phyloP scores from a whole-genome alignment of 305 asterid genomes.

The Rubia occidens region DNA sequence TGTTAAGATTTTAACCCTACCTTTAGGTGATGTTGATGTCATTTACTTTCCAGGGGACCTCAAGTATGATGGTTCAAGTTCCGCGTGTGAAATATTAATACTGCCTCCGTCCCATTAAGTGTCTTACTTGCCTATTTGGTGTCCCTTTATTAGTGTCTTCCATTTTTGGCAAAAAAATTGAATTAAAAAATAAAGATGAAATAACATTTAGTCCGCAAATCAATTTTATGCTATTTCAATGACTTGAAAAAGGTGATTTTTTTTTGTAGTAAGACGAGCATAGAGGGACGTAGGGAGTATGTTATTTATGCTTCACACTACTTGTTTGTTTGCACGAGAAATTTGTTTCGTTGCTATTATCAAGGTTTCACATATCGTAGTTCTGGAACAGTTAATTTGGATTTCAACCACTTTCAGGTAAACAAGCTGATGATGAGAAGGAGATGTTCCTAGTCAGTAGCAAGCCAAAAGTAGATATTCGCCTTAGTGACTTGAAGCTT shows the following conservation, averaged over 20 bases:
- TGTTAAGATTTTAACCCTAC: not conserved
- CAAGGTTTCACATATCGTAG: not conserved
- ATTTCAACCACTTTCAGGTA: constrained; percentile 41
- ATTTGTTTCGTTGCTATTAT: not conserved
- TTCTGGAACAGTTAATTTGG: not conserved
- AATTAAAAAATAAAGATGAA: no score
- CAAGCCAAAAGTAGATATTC: constrained; percentile 76
- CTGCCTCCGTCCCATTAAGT: no score
- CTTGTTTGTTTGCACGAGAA: constrained; percentile 1
- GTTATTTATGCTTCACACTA: constrained; percentile 3
- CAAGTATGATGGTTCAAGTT: not conserved
- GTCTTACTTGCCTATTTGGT: no score
- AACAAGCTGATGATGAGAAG: constrained; percentile 65
- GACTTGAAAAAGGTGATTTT: no score
- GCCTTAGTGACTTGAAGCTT: constrained; percentile 73
- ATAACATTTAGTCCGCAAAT: no score
- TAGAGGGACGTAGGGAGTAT: not conserved
- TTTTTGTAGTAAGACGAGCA: no score
- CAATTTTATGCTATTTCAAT: no score
- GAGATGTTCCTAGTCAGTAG: constrained; percentile 61
- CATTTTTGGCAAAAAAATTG: no score
- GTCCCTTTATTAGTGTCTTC: no score
- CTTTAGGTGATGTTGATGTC: not conserved
- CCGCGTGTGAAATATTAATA: not conserved
- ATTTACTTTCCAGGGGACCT: not conserved